These are phyloP conservation scores for Crithidia thermophila DNA, from an alignment of 208 protist species.

Conservation along the genomic window DNA sequence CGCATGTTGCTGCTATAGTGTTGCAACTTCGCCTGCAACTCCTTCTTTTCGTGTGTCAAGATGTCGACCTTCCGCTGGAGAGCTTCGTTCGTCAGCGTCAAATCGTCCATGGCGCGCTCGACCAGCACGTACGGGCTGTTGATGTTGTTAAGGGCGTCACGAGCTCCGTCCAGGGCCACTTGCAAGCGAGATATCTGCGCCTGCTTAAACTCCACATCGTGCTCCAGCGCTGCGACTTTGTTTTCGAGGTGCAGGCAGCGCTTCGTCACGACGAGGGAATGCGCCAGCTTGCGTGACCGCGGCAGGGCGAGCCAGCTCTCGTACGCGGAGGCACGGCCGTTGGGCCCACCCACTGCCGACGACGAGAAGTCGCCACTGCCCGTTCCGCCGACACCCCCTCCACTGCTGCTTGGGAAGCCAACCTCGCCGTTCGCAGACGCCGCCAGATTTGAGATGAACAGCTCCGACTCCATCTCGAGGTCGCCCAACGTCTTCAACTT, in stretches of 20 bases:
- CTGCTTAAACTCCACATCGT: constrained; percentile 73
- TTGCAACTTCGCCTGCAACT: constrained; percentile 51
- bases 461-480: constrained; percentile 84
- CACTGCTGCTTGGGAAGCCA: not conserved
- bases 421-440: constrained; percentile 34
- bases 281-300: constrained; percentile 74
- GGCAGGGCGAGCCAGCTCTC: constrained; percentile 75
- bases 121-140: constrained; percentile 86
- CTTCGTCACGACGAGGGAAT: constrained; percentile 83
- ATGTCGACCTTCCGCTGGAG: constrained; percentile 49
- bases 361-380: no score
- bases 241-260: constrained; percentile 91
- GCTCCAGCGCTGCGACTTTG: constrained; percentile 53
- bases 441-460: constrained; percentile 85
- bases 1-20: constrained; percentile 61
- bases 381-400: not conserved
- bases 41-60: constrained; percentile 57
- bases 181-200: constrained; percentile 75
- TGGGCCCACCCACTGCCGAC: not conserved
- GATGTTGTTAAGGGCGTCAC: constrained; percentile 83
- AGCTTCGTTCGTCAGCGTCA: constrained; percentile 58
- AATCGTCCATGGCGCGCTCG: constrained; percentile 69
- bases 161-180: constrained; percentile 67
- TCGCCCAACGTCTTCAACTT: constrained; percentile 84
- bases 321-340: constrained; percentile 24